phyloP scores from a whole-genome alignment of 495 filamentous ascomycete genomes.

The Penicillium tannophilum region DNA sequence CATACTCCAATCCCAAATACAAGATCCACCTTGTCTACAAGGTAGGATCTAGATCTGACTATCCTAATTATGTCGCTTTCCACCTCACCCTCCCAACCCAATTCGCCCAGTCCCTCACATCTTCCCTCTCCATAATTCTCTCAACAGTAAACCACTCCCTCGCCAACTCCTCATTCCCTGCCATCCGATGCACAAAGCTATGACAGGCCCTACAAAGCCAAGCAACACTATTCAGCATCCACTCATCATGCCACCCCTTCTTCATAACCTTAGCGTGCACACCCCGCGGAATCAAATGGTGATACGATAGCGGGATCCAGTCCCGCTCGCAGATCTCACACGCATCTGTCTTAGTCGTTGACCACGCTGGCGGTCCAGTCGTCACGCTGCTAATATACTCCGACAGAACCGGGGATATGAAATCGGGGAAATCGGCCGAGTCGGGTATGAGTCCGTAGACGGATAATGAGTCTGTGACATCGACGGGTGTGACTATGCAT shows the following conservation, averaged over 20 bases:
- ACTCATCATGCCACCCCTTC: slow-evolving; percentile 77
- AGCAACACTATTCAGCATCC: slow-evolving; percentile 76
- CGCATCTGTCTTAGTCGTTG: slow-evolving; percentile 53
- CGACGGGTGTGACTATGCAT: slow-evolving; percentile 48
- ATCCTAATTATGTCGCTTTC: slow-evolving; percentile 51
- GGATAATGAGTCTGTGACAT: slow-evolving; percentile 60
- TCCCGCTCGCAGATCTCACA: slow-evolving; percentile 84
- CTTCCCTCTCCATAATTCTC: slow-evolving; percentile 65
- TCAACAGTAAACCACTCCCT: slow-evolving; percentile 74
- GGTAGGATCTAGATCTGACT: too few species aligned
- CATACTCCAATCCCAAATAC: slow-evolving; percentile 2
- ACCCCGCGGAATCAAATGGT: slow-evolving; percentile 78
- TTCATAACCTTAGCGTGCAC: slow-evolving; percentile 80
- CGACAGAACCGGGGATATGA: slow-evolving; percentile 62
- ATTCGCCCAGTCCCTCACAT: slow-evolving; percentile 68
- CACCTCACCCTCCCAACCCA: slow-evolving; percentile 69
- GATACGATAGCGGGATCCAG: slow-evolving; percentile 78
- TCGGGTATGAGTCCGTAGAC: slow-evolving; percentile 60
- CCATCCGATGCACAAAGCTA: slow-evolving; percentile 78
- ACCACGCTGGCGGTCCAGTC: slow-evolving; percentile 62
- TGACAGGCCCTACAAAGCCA: slow-evolving; percentile 92
- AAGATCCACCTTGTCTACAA: too few species aligned
- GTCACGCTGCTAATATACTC: slow-evolving; percentile 58
- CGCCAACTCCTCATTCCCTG: slow-evolving; percentile 78
- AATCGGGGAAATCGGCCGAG: slow-evolving; percentile 45